phyloP scores from a whole-genome alignment of 1,284 basidiomycete species.

The Ganoderma leucocontextum region DNA sequence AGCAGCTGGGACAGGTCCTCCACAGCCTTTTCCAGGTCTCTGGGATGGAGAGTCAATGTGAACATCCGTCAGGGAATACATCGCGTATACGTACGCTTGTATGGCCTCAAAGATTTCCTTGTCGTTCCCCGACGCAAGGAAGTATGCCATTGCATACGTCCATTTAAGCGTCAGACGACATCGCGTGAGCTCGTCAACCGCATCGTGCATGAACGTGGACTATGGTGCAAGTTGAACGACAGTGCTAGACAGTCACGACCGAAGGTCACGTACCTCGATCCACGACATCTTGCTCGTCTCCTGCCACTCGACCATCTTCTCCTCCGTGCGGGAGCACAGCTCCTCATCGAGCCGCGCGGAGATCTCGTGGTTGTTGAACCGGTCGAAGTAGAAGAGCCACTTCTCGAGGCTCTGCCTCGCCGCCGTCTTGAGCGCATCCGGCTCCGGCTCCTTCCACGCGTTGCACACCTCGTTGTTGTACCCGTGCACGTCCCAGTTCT shows the following conservation, averaged over 20 bases:
- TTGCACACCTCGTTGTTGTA: slow-evolving; percentile 70
- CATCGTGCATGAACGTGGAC: slow-evolving; percentile 69
- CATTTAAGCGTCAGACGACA: slow-evolving; percentile 74
- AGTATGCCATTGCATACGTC: slow-evolving; percentile 79
- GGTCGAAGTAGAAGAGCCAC: slow-evolving; percentile 74
- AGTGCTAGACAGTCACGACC: not conserved
- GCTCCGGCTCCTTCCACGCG: slow-evolving; percentile 68
- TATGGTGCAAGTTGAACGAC: slow-evolving; percentile 17
- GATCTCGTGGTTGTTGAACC: slow-evolving; percentile 75
- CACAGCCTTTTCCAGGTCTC: slow-evolving; percentile 72
- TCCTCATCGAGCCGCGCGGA: slow-evolving; percentile 70
- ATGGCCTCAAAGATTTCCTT: slow-evolving; percentile 77
- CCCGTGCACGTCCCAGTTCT: slow-evolving; percentile 71
- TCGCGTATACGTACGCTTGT: slow-evolving; percentile 51
- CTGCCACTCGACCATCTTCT: slow-evolving; percentile 78
- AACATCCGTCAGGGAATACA: not conserved
- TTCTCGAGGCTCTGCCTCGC: slow-evolving; percentile 66
- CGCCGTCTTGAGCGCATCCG: slow-evolving; percentile 56
- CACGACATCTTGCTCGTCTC: slow-evolving; percentile 63
- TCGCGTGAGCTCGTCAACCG: slow-evolving; percentile 61
- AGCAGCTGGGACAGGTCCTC: slow-evolving; percentile 69
- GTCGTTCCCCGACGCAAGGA: slow-evolving; percentile 66
- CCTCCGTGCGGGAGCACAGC: slow-evolving; percentile 65
- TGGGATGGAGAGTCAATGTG: slow-evolving; percentile 17
- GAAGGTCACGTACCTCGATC: slow-evolving; percentile 63